These are phyloP conservation scores for Insectozyma bohioensis DNA, from an alignment of 1,139 yeast species.

Conservation along the genomic window DNA sequence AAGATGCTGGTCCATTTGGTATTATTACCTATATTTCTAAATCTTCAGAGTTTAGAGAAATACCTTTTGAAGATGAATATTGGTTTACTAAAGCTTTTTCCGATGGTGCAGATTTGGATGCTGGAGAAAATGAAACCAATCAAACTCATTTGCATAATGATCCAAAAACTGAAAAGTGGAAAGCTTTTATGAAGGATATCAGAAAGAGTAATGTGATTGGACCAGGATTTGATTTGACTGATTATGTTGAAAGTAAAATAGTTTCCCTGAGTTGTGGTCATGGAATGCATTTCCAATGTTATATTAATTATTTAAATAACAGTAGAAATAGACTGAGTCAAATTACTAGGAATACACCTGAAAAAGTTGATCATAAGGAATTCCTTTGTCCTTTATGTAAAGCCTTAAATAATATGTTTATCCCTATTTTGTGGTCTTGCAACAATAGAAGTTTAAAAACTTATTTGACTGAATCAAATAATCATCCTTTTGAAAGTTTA, in stretches of 20 bases:
- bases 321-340: constrained; percentile 61
- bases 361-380: constrained; percentile 66
- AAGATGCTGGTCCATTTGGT: constrained; percentile 73
- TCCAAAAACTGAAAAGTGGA: constrained; percentile 35
- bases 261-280: constrained; percentile 89
- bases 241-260: constrained; percentile 44
- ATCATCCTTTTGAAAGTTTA: constrained; percentile 11
- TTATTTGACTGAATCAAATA: constrained; percentile 17
- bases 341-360: constrained; percentile 81
- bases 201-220: constrained; percentile 54
- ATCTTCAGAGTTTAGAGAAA: constrained; percentile 59
- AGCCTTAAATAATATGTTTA: constrained; percentile 76
- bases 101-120: constrained; percentile 52
- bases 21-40: constrained; percentile 60
- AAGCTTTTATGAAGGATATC: constrained; percentile 32
- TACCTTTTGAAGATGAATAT: constrained; percentile 63
- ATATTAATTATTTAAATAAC: constrained; percentile 57
- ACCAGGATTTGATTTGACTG: constrained; percentile 61
- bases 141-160: constrained; percentile 12
- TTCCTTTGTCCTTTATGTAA: constrained; percentile 91
- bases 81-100: constrained; percentile 70
- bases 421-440: constrained; percentile 63
- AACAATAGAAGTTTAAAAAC: constrained; percentile 34
- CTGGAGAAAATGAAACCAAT: constrained; percentile 24
- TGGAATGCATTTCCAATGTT: constrained; percentile 86